Base-by-base conservation (phyloP, 2,329 filamentous ascomycete species). In the Monosporascus ibericus region DNA sequence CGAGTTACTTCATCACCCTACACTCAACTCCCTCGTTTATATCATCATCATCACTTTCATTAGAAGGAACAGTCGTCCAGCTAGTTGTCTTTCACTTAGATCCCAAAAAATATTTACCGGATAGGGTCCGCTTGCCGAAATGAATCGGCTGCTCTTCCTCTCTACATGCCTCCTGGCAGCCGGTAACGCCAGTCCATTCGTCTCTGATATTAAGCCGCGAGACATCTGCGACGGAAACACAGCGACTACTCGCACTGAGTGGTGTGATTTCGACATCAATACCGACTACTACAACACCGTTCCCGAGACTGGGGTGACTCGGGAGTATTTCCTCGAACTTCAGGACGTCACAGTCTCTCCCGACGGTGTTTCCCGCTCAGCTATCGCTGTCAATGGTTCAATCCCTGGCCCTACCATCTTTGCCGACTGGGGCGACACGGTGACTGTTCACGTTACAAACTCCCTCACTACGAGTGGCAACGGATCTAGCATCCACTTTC, bases 401-500 rank as follows among this genome's bases (percentile, higher is more conserved):
- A 57, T 63, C 30, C 63, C 63, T 18, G 63, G 58, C 22, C 65
- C 65, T 18, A 66, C 64, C 18, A 57, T 67, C 22, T 69, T 75
- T 44, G 80, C 77, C 5, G 72, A 80, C 57, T 81, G 77, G 75
- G 75, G 71, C 51, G 69, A 74, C 52, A 69, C 59, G 44, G 69
- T 85, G 5, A 62, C 68, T n/a, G 66, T 83, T 14, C 78, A 78
- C 49, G 75, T 86, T 6, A 77, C 69, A 36, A 87, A 85, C 63
- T 63, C 63, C 1, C 53, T 74, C 37, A 44, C 55, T 59, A 71
- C 47, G 47, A 79, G 65, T 65, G 70, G 74, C 55, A 86, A 86
- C 55, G 81, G 82, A 34, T 85, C 81, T 7, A 74, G 74, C 8
- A 78, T 86, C 18, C 84, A 87, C 61, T 86, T 76, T 69, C 83